Base-by-base conservation (phyloP, 371 early-diverging fungal genomes). In the Mortierella sp. region DNA sequence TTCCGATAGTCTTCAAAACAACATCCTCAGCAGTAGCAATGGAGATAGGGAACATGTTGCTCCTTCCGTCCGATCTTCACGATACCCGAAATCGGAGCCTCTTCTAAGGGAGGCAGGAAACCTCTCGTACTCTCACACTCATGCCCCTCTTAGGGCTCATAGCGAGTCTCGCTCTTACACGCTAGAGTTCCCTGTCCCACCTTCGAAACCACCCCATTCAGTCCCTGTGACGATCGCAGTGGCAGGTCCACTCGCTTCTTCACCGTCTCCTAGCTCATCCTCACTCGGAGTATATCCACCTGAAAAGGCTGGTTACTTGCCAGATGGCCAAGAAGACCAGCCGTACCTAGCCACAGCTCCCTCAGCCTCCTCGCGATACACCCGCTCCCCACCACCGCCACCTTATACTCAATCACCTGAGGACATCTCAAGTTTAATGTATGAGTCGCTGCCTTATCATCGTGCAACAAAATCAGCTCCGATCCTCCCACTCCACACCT, bases 361-460 rank as follows among this genome's bases (percentile, higher is more conserved):
- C 8, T 68, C 62, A 49, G 43, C 45, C n/a, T 16, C 54, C n/a
- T 58, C 73, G 11, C 60, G 64, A 57, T 69, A 69, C 35, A 57
- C 30, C 22, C 73, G 66, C 2, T 73, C 78, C 0, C 73, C 66
- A 2, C 78, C 73, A 0, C 78, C 78, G 12, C 78, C 78, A 16
- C 78, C 78, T 16, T 78, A 78, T 66, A 77, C 68, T 22, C 72
- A 62, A 14, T 57, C 68, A 24, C 8, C 59, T 22, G 65, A 61
- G 9, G 68, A 68, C 12, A 32, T 12, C 26, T 22, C 58, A 58
- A 35, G 2, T 24, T 45, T 54, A 1, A 11, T 30, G 9, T 62
- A 61, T 14, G 58, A 12, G 1, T 24, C 11, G 39, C 26, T 20
- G 22, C 20, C 70, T 0, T 52, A 60, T 49, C 63, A 54, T 37